Conservation (phyloP, 2,329 filamentous ascomycete species). For the Tricladium varicosporioides region DNA sequence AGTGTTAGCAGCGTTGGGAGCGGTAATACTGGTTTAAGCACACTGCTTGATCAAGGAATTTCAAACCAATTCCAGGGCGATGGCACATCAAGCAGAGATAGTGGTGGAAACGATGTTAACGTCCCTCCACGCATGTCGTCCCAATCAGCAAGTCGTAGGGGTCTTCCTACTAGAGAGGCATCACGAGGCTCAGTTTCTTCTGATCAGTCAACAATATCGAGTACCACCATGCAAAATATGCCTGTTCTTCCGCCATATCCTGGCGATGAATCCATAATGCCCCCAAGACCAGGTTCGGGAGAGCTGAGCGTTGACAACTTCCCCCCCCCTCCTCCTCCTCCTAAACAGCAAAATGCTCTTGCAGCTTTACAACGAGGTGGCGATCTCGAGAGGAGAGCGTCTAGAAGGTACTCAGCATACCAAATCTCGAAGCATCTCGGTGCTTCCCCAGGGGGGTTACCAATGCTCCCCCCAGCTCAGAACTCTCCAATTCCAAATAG, state of each 20-base stretch:
- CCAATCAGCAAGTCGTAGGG: slow-evolving; percentile 25
- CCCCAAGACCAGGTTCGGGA: slow-evolving; percentile 44
- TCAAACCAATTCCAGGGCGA: slow-evolving; percentile 27
- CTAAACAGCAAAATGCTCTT: slow-evolving; percentile 84
- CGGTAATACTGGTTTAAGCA: slow-evolving; percentile 55
- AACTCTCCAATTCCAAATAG: slow-evolving; percentile 82
- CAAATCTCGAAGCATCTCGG: slow-evolving; percentile 95
- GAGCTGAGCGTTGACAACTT: slow-evolving; percentile 56
- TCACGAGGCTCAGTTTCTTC: slow-evolving; percentile 51
- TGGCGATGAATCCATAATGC: slow-evolving; percentile 53
- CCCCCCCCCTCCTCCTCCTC: slow-evolving; percentile 74
- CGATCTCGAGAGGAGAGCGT: slow-evolving; percentile 88
- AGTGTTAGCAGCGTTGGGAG: slow-evolving; percentile 60
- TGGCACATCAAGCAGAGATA: slow-evolving; percentile 19
- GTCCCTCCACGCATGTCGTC: slow-evolving; percentile 45
- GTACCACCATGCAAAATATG: slow-evolving; percentile 71
- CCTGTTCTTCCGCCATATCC: slow-evolving; percentile 73
- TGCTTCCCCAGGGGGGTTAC: slow-evolving; percentile 74
- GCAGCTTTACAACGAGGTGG: slow-evolving; percentile 88
- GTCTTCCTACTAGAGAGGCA: slow-evolving; percentile 44
- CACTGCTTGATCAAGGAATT: slow-evolving; percentile 55
- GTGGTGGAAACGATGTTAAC: slow-evolving; percentile 34
- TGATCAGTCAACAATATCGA: slow-evolving; percentile 69
- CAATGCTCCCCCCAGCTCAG: slow-evolving; percentile 81
- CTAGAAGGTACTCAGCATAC: slow-evolving; percentile 90